Conservation (phyloP, 2,329 filamentous ascomycete species). For the Penicillium freii region DNA sequence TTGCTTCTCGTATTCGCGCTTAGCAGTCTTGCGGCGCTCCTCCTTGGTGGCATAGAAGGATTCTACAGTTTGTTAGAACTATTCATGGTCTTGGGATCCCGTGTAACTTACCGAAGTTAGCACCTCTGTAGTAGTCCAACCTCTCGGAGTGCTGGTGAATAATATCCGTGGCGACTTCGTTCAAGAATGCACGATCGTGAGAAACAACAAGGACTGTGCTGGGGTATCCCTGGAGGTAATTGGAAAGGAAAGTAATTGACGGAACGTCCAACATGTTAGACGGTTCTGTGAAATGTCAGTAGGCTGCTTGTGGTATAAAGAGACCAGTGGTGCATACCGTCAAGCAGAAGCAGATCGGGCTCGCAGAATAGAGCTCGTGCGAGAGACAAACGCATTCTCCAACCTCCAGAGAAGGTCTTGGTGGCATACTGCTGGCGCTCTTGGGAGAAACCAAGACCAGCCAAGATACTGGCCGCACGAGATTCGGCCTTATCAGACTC, state of each 20-base stretch:
- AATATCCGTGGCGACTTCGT: slow-evolving; percentile 98
- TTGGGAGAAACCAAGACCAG: slow-evolving; percentile 91
- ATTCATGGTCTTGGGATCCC: not conserved
- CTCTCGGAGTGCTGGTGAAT: slow-evolving; percentile 97
- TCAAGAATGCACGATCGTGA: slow-evolving; percentile 98
- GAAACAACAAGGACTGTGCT: slow-evolving; percentile 95
- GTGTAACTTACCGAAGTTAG: slow-evolving; percentile 68
- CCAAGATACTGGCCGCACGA: slow-evolving; percentile 89
- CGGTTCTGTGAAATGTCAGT: slow-evolving; percentile 62
- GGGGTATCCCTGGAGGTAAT: slow-evolving; percentile 90
- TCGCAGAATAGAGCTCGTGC: slow-evolving; percentile 97
- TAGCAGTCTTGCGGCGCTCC: slow-evolving; percentile 92
- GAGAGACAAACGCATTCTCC: slow-evolving; percentile 95
- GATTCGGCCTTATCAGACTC: slow-evolving; percentile 98
- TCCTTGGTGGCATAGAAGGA: slow-evolving; percentile 97
- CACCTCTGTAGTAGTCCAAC: slow-evolving; percentile 96
- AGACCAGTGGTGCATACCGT: slow-evolving; percentile 48
- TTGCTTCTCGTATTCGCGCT: slow-evolving; percentile 97
- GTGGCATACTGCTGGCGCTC: slow-evolving; percentile 91
- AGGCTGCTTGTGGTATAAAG: not conserved
- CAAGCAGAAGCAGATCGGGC: slow-evolving; percentile 89
- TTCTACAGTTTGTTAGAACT: slow-evolving; percentile 49
- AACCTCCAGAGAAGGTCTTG: slow-evolving; percentile 98
- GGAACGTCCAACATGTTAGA: slow-evolving; percentile 99
- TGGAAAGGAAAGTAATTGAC: slow-evolving; percentile 97